A percentile compares a stretch with the other conserved stretches of the same genome.
Evolutionary conservation across 2,329 filamentous ascomycete species (phyloP).

Genomic region (Xylariales sp.): DNA sequence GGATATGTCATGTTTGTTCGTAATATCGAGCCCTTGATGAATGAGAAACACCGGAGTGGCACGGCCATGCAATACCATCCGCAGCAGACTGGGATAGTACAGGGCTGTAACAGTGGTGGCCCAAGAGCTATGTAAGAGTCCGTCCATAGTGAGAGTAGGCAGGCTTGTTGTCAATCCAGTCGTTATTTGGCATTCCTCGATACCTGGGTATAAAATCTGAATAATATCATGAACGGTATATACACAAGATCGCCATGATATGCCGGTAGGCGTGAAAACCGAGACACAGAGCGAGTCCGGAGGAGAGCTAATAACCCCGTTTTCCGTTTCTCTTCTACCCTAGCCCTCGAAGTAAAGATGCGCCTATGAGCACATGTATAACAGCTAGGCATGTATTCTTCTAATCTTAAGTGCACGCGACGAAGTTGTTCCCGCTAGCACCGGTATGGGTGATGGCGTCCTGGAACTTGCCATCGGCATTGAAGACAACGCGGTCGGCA

Average conservation of each 20-base stretch:
- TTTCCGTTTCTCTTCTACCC: background rate
- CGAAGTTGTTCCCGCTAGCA: slow-evolving; percentile 66
- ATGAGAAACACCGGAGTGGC: background rate
- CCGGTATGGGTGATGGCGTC: slow-evolving; percentile 74
- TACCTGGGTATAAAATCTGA: slow-evolving; percentile 24
- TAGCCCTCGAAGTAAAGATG: background rate
- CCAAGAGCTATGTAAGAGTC: too few relatives aligned
- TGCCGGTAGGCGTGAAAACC: background rate
- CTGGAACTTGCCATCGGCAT: slow-evolving; percentile 55
- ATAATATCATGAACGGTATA: slow-evolving; percentile 7
- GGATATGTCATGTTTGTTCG: background rate
- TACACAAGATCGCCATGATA: slow-evolving; percentile 20
- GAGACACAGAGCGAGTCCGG: background rate
- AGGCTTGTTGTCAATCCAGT: background rate
- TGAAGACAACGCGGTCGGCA: slow-evolving; percentile 38
- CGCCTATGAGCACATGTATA: background rate
- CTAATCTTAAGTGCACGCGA: slow-evolving; percentile 59
- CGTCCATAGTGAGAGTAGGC: background rate
- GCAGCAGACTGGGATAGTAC: background rate
- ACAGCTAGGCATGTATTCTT: background rate
- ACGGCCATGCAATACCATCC: too few relatives aligned
- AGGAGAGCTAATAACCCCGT: background rate
- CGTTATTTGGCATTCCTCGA: slow-evolving; percentile 15
- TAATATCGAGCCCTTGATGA: background rate
- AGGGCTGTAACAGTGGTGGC: background rate